Percentiles rank a stretch among this genome's conserved stretches.
Conservation (phyloP, 805 yeast genomes). For the Myxozyma melibiosi region DNA sequence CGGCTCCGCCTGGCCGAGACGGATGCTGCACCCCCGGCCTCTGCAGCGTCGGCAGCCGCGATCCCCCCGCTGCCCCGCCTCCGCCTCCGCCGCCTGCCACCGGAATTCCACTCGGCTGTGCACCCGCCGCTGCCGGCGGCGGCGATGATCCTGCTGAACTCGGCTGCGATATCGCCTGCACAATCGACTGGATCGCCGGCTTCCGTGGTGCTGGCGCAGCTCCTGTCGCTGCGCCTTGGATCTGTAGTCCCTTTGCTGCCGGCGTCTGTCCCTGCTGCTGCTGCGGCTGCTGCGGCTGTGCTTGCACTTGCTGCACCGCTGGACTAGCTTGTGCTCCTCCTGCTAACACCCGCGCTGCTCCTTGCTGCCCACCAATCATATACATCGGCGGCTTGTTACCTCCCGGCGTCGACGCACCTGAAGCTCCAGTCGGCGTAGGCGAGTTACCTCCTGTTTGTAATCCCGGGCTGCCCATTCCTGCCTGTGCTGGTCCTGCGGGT, state of each 20-base stretch:
- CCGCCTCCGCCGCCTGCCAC: too few relatives aligned
- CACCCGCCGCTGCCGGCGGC: background rate
- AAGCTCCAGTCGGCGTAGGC: too few relatives aligned
- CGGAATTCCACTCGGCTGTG: background rate
- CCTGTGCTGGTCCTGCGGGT: background rate
- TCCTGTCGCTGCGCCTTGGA: conserved; percentile 5
- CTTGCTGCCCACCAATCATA: too few relatives aligned
- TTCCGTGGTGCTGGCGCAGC: background rate
- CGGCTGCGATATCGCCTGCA: background rate
- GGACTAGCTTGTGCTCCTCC: too few relatives aligned
- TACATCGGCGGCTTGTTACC: too few relatives aligned
- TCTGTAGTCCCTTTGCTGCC: background rate
- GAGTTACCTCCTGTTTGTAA: too few relatives aligned
- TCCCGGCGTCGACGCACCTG: too few relatives aligned
- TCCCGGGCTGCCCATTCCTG: too few relatives aligned
- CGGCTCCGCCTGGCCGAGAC: background rate
- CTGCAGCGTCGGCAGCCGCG: conserved; percentile 28
- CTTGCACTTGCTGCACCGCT: too few relatives aligned
- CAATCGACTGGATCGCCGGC: conserved; percentile 6
- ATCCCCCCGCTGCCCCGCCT: conserved; percentile 6
- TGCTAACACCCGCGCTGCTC: too few relatives aligned
- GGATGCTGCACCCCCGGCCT: conserved; percentile 19
- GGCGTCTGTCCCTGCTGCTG: conserved; percentile 1
- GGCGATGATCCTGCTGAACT: background rate
- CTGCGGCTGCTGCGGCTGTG: background rate